These are phyloP conservation scores for Aspergillus neotritici DNA, from an alignment of 2,329 filamentous ascomycete genomes.

Conservation along the genomic window DNA sequence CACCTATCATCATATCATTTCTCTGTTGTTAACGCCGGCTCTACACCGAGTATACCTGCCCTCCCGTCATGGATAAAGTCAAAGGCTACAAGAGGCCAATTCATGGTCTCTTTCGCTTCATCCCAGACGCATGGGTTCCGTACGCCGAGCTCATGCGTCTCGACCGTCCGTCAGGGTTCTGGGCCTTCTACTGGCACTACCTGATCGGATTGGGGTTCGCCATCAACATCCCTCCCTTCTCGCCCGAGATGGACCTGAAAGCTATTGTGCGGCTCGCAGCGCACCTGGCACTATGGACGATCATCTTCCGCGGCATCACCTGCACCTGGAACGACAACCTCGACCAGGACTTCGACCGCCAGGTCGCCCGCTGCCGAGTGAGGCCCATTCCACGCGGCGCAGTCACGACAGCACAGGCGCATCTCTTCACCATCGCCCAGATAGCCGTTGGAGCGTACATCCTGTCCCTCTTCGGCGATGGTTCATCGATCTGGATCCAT, in stretches of 20 bases:
- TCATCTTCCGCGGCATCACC: slow-evolving; percentile 82
- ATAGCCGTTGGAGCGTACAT: too few species aligned
- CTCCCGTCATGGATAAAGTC: too few species aligned
- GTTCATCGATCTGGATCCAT: too few species aligned
- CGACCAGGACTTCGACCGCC: slow-evolving; percentile 80
- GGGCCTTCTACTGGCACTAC: slow-evolving; percentile 82
- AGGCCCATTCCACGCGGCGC: slow-evolving; percentile 77
- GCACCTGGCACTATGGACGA: slow-evolving; percentile 68
- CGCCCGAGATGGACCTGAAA: slow-evolving; percentile 49
- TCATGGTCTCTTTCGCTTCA: neutral
- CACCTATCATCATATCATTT: too few species aligned
- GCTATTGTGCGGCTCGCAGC: slow-evolving; percentile 52
- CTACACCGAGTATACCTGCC: too few species aligned
- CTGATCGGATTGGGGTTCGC: slow-evolving; percentile 77
- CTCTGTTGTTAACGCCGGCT: too few species aligned
- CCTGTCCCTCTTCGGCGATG: too few species aligned
- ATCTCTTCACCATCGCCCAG: slow-evolving; percentile 69
- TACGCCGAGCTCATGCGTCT: slow-evolving; percentile 53
- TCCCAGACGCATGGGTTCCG: slow-evolving; percentile 5
- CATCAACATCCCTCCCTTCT: slow-evolving; percentile 45
- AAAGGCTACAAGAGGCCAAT: too few species aligned
- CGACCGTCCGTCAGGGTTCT: slow-evolving; percentile 74
- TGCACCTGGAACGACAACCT: slow-evolving; percentile 89
- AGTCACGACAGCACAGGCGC: slow-evolving; percentile 63
- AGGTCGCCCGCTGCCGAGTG: slow-evolving; percentile 68